Evolutionary conservation across 768 basidiomycete species (phyloP).

Genomic region (Naganishia randhawae): DNA sequence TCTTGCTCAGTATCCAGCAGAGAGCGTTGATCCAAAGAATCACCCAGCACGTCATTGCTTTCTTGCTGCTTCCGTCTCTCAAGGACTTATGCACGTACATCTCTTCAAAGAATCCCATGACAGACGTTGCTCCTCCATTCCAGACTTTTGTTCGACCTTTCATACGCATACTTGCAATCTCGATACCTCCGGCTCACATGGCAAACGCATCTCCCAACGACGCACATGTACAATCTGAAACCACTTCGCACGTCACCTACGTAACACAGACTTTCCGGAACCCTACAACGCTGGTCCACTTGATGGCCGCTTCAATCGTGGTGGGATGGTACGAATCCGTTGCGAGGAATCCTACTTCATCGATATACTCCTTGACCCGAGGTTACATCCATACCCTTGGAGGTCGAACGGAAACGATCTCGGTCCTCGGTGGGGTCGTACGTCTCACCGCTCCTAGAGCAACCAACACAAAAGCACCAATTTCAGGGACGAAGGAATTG

Average conservation of each 20-base stretch:
- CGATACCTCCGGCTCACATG: neutral
- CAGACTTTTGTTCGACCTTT: neutral
- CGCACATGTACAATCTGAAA: neutral
- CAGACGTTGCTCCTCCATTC: neutral
- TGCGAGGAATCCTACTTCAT: neutral
- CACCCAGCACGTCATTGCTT: slow-evolving; percentile 1
- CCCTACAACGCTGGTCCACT: neutral
- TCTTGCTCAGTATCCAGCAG: slow-evolving; percentile 24
- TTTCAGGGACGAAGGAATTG: neutral
- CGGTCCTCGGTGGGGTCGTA: slow-evolving; percentile 2
- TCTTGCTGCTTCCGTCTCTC: neutral
- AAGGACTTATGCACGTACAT: neutral
- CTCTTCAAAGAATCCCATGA: neutral
- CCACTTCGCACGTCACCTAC: neutral
- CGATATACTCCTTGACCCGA: neutral
- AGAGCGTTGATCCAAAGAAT: slow-evolving; percentile 4
- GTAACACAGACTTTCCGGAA: slow-evolving; percentile 10
- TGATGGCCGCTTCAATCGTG: neutral
- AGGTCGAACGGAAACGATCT: neutral
- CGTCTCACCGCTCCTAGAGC: neutral
- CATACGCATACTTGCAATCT: neutral
- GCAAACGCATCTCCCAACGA: neutral
- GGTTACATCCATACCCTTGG: slow-evolving; percentile 8
- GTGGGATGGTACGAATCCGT: neutral
- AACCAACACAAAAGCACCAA: neutral